A percentile compares a stretch with the other conserved stretches of the same genome.
phyloP scores from a whole-genome alignment of 306 rosid genomes.

The Pueraria montana region DNA sequence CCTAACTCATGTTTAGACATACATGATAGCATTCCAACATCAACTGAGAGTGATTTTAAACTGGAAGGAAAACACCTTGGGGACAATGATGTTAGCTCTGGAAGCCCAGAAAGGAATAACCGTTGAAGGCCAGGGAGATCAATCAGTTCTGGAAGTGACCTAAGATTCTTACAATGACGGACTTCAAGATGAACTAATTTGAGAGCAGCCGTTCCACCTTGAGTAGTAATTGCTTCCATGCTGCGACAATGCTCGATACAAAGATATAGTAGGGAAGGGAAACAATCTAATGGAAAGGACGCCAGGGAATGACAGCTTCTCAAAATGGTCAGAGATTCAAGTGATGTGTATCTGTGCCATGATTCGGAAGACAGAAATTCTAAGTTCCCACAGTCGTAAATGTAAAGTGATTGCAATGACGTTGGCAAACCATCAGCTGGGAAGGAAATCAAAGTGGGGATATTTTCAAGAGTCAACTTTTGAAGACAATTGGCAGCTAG shows the following conservation, averaged over 20 bases:
- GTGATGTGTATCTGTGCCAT: not conserved
- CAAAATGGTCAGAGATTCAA: not conserved
- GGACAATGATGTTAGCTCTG: not conserved
- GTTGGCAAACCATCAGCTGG: not conserved
- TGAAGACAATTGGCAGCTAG: not conserved
- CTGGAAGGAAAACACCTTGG: not conserved
- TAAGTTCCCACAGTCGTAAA: not conserved
- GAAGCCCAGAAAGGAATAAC: not conserved
- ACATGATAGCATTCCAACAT: not conserved
- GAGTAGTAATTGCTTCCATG: not conserved
- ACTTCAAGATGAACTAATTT: not conserved
- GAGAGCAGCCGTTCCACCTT: not conserved
- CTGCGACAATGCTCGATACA: fast-evolving
- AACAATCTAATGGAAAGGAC: not conserved
- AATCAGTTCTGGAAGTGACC: not conserved
- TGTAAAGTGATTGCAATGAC: not conserved
- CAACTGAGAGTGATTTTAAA: too few relatives aligned
- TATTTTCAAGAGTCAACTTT: not conserved
- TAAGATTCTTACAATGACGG: not conserved
- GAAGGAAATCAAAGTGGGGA: not conserved
- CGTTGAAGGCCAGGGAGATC: not conserved
- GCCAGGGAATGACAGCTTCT: not conserved
- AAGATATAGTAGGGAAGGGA: not conserved
- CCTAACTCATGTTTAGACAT: not conserved
- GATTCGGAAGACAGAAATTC: not conserved